Percentiles rank a stretch among this genome's conserved stretches.
These are phyloP conservation scores for Moniliophthora roreri DNA, from an alignment of 1,284 basidiomycete genomes.

Conservation along the genomic window DNA sequence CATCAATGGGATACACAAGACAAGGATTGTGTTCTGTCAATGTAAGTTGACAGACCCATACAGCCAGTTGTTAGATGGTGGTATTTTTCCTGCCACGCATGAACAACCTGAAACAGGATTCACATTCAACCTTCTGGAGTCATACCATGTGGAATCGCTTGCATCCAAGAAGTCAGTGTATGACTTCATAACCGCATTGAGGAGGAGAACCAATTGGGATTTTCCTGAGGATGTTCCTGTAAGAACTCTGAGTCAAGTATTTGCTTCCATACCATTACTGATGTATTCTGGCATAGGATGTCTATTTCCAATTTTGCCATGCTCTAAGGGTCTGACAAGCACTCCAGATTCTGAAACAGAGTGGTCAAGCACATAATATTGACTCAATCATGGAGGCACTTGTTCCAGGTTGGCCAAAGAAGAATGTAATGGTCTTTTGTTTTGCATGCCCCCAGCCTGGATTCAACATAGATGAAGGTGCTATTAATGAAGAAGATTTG, in stretches of 20 bases:
- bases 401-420: slow-evolving; percentile 4
- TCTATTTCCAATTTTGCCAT: slow-evolving; percentile 11
- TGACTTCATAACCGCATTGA: neutral
- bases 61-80: neutral
- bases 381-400: neutral
- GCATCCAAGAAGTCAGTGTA: neutral
- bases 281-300: slow-evolving; percentile 2
- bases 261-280: neutral
- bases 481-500: neutral
- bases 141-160: neutral
- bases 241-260: neutral
- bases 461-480: slow-evolving; percentile 11
- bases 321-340: slow-evolving; percentile 13
- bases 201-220: neutral
- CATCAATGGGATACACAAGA: neutral
- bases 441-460: slow-evolving; percentile 14
- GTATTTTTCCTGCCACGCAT: neutral
- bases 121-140: neutral
- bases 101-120: neutral
- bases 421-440: slow-evolving; percentile 8
- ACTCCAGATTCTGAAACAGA: slow-evolving; percentile 4
- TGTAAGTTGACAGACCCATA: neutral
- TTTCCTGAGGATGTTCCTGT: neutral
- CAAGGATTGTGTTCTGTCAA: neutral
- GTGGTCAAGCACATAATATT: slow-evolving; percentile 5